Conservation (phyloP, 495 filamentous ascomycete species). For the Penicillium malachiteum region DNA sequence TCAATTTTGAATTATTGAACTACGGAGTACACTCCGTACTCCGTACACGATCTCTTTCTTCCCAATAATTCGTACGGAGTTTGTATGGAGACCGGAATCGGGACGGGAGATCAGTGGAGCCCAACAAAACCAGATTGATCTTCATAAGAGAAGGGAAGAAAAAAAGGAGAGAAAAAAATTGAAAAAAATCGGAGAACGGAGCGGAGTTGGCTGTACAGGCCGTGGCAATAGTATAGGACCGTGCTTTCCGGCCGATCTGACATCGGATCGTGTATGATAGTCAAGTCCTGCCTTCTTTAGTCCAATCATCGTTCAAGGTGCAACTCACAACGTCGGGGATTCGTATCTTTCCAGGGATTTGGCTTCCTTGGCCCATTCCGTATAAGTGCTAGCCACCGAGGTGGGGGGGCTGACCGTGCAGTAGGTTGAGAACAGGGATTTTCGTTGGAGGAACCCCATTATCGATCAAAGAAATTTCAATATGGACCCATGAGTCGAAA, state of each 20-base stretch:
- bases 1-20: no score
- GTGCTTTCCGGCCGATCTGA: slow-evolving; percentile 25
- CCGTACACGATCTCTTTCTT: no score
- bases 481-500: background rate
- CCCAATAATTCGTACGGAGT: background rate
- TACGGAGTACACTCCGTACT: no score
- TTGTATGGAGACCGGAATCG: slow-evolving; percentile 22
- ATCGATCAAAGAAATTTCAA: no score
- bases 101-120: slow-evolving; percentile 44
- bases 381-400: slow-evolving; percentile 2
- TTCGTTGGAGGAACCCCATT: background rate
- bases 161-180: slow-evolving; percentile 7
- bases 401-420: slow-evolving; percentile 18
- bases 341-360: slow-evolving; percentile 6
- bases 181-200: background rate
- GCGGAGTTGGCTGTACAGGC: background rate
- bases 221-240: slow-evolving; percentile 29
- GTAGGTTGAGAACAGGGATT: slow-evolving; percentile 7
- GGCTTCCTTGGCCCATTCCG: background rate
- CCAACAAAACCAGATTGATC: background rate
- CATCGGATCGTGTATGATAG: slow-evolving; percentile 22
- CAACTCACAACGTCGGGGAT: slow-evolving; percentile 12
- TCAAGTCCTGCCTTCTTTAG: slow-evolving; percentile 13
- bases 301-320: slow-evolving; percentile 17
- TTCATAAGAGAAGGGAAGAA: slow-evolving; percentile 2